Evolutionary conservation across 139 green algal species (phyloP).

Genomic region (Desmodesmus armatus): DNA sequence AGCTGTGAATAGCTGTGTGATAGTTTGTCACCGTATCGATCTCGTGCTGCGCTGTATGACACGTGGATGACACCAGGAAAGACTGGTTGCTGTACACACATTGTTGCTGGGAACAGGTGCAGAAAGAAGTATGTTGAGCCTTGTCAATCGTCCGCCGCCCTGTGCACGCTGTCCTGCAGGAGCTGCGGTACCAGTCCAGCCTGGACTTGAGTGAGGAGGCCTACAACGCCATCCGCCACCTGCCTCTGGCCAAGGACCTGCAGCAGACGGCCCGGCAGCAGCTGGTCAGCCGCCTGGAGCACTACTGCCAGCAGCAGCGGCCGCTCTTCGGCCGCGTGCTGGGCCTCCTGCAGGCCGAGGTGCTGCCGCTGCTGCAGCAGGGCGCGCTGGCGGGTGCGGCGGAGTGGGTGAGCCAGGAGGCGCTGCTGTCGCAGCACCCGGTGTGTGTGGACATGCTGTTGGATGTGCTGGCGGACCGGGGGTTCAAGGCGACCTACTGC

Average conservation of each 20-base stretch:
- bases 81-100: too few relatives aligned
- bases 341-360: conserved; percentile 80
- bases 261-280: conserved; percentile 83
- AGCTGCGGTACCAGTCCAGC: conserved; percentile 81
- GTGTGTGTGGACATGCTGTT: conserved; percentile 84
- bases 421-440: conserved; percentile 70
- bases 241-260: conserved; percentile 83
- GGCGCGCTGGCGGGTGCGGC: conserved; percentile 84
- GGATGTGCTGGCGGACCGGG: conserved; percentile 86
- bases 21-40: too few relatives aligned
- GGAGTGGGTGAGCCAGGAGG: conserved; percentile 74
- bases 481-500: conserved; percentile 44
- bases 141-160: too few relatives aligned
- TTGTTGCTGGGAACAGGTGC: too few relatives aligned
- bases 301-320: conserved; percentile 69
- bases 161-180: neutral
- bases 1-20: too few relatives aligned
- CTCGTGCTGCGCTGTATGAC: too few relatives aligned
- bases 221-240: conserved; percentile 68
- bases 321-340: conserved; percentile 82
- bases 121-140: too few relatives aligned
- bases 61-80: too few relatives aligned
- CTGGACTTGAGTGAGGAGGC: conserved; percentile 89
- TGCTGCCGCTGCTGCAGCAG: conserved; percentile 86
- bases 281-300: conserved; percentile 83